A percentile compares a stretch with the other conserved stretches of the same genome.
phyloP scores from a whole-genome alignment of 345 rosid species.

The Carallia brachiata region DNA sequence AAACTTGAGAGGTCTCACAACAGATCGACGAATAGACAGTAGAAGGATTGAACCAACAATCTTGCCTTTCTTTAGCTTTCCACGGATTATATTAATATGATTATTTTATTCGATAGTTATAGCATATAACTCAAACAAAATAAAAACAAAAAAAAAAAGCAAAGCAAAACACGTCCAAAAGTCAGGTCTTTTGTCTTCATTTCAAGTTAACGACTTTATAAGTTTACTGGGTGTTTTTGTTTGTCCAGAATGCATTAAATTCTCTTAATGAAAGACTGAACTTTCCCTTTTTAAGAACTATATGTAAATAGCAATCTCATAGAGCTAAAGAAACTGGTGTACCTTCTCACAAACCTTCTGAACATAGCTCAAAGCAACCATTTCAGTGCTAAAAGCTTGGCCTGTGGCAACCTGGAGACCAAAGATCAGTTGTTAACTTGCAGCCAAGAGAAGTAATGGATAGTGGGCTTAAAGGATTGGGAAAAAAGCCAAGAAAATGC shows the following conservation, averaged over 20 bases:
- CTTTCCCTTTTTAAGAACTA: slow-evolving; percentile 3
- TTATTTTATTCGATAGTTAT: too few relatives aligned
- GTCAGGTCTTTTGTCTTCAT: too few relatives aligned
- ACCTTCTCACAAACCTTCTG: slow-evolving; percentile 99
- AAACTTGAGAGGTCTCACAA: not conserved
- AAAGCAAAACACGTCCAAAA: too few relatives aligned
- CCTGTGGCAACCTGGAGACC: slow-evolving; percentile 69
- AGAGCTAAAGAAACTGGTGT: slow-evolving; percentile 6
- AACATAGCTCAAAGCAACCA: slow-evolving; percentile 78
- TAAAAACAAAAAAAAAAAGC: too few relatives aligned
- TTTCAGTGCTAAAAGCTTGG: slow-evolving; percentile 94
- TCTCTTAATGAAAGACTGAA: too few relatives aligned
- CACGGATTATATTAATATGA: not conserved
- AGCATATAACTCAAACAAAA: too few relatives aligned
- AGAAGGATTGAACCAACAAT: slow-evolving; percentile 42
- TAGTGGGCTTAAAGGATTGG: too few relatives aligned
- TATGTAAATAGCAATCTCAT: not conserved
- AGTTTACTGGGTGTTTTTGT: too few relatives aligned
- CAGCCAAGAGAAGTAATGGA: too few relatives aligned
- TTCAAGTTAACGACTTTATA: too few relatives aligned
- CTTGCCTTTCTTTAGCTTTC: slow-evolving; percentile 63
- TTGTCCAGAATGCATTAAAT: too few relatives aligned
- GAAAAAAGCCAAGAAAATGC: too few relatives aligned
- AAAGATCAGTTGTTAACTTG: not conserved
- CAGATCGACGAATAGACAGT: not conserved